phyloP scores from a whole-genome alignment of 495 filamentous ascomycete genomes.

The Neurospora sp. region DNA sequence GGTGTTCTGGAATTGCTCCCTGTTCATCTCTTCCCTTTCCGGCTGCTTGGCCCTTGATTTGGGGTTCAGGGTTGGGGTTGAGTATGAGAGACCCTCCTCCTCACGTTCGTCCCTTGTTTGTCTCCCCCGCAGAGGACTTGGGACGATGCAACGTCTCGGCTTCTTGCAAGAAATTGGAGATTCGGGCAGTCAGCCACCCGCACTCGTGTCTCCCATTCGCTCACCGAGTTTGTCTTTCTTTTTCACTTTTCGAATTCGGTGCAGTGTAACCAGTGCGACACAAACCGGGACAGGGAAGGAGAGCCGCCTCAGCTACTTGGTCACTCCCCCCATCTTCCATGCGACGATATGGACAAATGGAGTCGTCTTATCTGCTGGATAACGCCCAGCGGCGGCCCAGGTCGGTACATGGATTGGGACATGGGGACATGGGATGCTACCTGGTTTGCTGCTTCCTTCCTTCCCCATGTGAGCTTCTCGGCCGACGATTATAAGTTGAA shows the following conservation, averaged over 20 bases:
- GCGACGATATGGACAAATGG: background rate
- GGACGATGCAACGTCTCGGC: background rate
- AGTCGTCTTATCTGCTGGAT: background rate
- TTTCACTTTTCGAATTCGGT: background rate
- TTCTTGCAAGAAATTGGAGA: background rate
- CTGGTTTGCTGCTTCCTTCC: background rate
- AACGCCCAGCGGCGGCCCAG: background rate
- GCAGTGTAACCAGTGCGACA: background rate
- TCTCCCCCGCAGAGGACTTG: background rate
- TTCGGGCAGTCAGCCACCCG: background rate
- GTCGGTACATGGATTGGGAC: background rate
- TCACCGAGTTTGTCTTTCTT: background rate
- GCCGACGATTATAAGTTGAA: background rate
- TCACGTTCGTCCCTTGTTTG: background rate
- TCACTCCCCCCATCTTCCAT: background rate
- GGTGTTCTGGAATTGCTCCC: background rate
- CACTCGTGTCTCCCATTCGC: background rate
- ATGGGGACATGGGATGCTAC: background rate
- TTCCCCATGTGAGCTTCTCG: background rate
- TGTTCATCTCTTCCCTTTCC: background rate
- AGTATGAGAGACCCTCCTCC: background rate
- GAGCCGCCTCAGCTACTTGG: background rate
- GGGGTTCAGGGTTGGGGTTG: background rate
- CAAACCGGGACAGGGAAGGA: background rate
- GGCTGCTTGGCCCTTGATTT: background rate